Percentiles rank a stretch among this genome's conserved stretches.
Evolutionary conservation across 176 grass and related monocot genomes (phyloP).

Genomic region (Triticum urartu): DNA sequence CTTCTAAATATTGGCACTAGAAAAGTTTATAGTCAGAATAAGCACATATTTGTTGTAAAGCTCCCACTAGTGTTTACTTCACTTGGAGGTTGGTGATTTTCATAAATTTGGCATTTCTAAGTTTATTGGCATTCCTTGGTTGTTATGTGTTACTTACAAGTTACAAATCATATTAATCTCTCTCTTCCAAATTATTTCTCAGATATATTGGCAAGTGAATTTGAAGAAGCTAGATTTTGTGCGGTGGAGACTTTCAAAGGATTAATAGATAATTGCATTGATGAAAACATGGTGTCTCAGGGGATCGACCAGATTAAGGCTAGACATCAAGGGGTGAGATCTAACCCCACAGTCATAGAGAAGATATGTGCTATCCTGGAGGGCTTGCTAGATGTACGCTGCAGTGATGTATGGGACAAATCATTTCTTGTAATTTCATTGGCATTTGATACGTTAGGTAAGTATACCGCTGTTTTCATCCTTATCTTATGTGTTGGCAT

Average conservation of each 20-base stretch:
- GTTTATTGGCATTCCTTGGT: slow-evolving; percentile 6
- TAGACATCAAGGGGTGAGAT: slow-evolving; percentile 50
- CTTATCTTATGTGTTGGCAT: neutral
- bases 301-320: slow-evolving; percentile 74
- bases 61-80: slow-evolving; percentile 73
- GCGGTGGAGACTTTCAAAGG: slow-evolving; percentile 65
- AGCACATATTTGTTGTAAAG: slow-evolving; percentile 61
- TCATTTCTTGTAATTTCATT: slow-evolving; percentile 80
- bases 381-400: slow-evolving; percentile 70
- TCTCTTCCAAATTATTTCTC: slow-evolving; percentile 1
- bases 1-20: slow-evolving; percentile 65
- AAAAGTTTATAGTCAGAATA: slow-evolving; percentile 71
- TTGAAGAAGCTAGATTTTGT: slow-evolving; percentile 88
- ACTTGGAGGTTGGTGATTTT: slow-evolving; percentile 71
- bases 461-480: neutral
- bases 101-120: slow-evolving; percentile 22
- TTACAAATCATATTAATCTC: neutral
- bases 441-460: slow-evolving; percentile 77
- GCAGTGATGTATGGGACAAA: slow-evolving; percentile 79
- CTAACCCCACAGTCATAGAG: slow-evolving; percentile 69
- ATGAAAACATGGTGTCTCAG: slow-evolving; percentile 65
- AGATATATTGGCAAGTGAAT: slow-evolving; percentile 89
- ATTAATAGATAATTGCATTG: slow-evolving; percentile 69
- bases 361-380: slow-evolving; percentile 83
- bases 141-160: neutral